Base-by-base conservation (phyloP, 2,329 filamentous ascomycete species). In the Ophiosphaerella korrae region DNA sequence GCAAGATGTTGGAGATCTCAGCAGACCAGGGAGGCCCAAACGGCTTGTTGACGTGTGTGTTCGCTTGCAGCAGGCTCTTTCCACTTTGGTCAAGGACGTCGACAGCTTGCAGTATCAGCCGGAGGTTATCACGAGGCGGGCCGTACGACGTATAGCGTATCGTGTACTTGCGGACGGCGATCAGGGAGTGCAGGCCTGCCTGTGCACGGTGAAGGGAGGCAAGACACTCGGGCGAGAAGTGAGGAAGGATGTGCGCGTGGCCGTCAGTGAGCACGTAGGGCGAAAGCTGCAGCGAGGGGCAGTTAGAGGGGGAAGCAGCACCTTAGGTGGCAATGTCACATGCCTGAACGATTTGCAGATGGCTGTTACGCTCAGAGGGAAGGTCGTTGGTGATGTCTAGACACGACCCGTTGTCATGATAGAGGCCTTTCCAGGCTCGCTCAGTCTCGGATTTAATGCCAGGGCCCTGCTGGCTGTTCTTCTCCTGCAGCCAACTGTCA, bases 361-460 rank as follows among this genome's bases (percentile, higher is more conserved):
- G 36, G 34, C 56, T 48, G 32, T 45, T 33, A 16, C 53, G 48
- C 7, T 46, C 46, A 2, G 55, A 26, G 35, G 48, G 36, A 21
- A 49, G 44, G 9, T 57, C 48, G 31, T 59, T 55, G 37, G 54
- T 43, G 11, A 70, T 68, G 43, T 68, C 67, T 3, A 74, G 45
- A 33, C 64, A 67, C 42, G 67, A 72, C 31, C 70, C 70, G 59
- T 72, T 68, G 48, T 73, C 63, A 48, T 68, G 63, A 48, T 66
- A 74, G 6, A 72, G 33, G n/a, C 53, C 62, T 3, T 41, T 39
- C 62, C 63, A 68, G 23, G 43, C 52, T 5, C 40, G 42, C 16
- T 60, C 55, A 9, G 43, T 47, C n/a, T 52, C 40, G 0, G 45
- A 36, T 36, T 29, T 58, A 23, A 47, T 47, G 1, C 48, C 45